Base-by-base conservation (phyloP, 192 early-diverging fungal genomes). In the Pilaira anomala region DNA sequence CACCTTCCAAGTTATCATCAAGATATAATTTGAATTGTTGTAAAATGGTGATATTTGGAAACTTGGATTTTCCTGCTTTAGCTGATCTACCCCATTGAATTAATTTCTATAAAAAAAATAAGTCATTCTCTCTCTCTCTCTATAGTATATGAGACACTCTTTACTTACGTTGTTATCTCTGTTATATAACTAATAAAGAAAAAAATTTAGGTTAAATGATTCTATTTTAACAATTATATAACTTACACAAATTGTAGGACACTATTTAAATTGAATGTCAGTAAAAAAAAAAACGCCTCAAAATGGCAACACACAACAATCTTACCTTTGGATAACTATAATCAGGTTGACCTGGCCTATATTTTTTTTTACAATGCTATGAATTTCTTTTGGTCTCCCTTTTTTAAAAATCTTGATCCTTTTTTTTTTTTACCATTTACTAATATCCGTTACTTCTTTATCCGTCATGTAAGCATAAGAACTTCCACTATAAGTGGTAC, bases 21-120 rank as follows among this genome's bases (percentile, higher is more conserved):
- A 77, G 66, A 50, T 73, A 80, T 11, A 80, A 49, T 69, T 80
- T 80, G 51, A 77, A 80, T 60, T 77, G 76, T 49, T 75, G 50
- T 21, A 80, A 65, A 14, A 74, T 66, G 7, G 72, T 48, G 46
- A 68, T 64, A 45, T 72, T 60, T 26, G 36, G 25, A 16, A 60
- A 64, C 1, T 72, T 68, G 49, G 65, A 26, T 71, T 73, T 75
- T 46, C 62, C 62, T 48, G 55, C 42, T 50, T 56, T 42, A 29
- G 68, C 45, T 71, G 69, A 65, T 68, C 76, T 3, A 69, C 70
- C 78, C 78, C 78, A 80, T 8, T 76, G 57, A 14, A 72, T 51
- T 39, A 68, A 33, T 58, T 68, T 71, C 60, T 66, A 56, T 7
- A 58, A 18, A 33, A 29, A 33, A n/a, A 44, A 28, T 25, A 14